Base-by-base conservation (phyloP, 2,329 filamentous ascomycete species). In the Aspergillus tubingensis region DNA sequence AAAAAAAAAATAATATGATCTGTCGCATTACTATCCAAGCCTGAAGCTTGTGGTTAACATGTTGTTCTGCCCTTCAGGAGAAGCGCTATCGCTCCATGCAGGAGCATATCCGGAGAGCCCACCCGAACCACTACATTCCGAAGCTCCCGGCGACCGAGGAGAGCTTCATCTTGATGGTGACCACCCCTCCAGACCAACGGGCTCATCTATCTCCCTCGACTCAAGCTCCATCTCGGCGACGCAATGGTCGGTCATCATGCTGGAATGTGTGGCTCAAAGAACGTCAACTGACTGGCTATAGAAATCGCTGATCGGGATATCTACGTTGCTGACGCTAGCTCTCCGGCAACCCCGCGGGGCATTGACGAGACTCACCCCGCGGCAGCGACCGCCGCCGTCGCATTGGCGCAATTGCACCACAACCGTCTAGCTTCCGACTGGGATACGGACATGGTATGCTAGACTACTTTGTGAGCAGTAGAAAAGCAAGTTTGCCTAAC, bases 11-110 rank as follows among this genome's bases (percentile, higher is more conserved):
- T 36, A 36, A 13, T 30, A 30, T 13, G 10, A 36, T 11, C 38
- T 38, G 39, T 19, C 25, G 23, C 32, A 23, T 13, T 23, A 19
- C 27, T 27, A 5, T 39, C n/a, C n/a, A 38, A 38, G n/a, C 51
- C 30, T 41, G 25, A 60, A 41, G 19, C 10, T 48, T n/a, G 17
- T 52, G 48, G 54, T 27, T 59, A 57, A 58, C 60, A 56, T 60
- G 55, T 52, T 59, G 17, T 41, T 43, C 15, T 27, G 17, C 54
- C 61, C 67, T 68, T 76, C 79, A 96, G 92, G 92, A 96, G 82
- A 96, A 96, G 80, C 87, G 91, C 69, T 99, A 93, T 81, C 92
- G 95, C 77, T 98, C 94, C 65, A 98, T 99, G 92, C 95, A 98
- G 80, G 95, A 99, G 85, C 95, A 99, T 75, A 98, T 99, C 73